Evolutionary conservation across 2,329 filamentous ascomycete genomes (phyloP).

Genomic region (Thermothelomyces thermophilus): DNA sequence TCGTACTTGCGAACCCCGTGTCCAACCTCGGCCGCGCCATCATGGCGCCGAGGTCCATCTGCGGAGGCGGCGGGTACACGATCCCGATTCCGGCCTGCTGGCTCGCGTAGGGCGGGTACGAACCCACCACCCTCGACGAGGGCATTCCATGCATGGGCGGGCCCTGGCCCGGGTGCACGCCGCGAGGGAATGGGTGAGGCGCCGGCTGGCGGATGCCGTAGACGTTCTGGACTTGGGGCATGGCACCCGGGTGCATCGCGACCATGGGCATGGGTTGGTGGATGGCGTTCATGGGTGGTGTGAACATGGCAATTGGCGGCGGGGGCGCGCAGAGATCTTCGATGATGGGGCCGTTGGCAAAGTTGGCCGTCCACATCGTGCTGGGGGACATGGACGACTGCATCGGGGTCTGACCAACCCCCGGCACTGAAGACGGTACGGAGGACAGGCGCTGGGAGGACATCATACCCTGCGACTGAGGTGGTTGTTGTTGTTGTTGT

Average conservation of each 20-base stretch:
- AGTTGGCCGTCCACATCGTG: conserved; percentile 11
- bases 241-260: conserved; percentile 10
- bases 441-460: conserved; percentile 1
- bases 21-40: conserved; percentile 9
- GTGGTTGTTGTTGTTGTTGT: not conserved
- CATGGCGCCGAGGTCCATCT: not conserved
- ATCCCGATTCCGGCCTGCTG: not conserved
- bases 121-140: conserved; percentile 2
- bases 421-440: not conserved
- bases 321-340: conserved; percentile 19
- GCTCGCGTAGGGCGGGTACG: conserved; percentile 11
- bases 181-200: not conserved
- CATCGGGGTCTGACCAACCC: conserved; percentile 10
- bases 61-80: not conserved
- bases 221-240: conserved; percentile 17
- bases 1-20: conserved; percentile 2
- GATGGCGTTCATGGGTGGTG: conserved; percentile 10
- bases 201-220: conserved; percentile 14
- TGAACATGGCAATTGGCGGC: conserved; percentile 3
- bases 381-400: conserved; percentile 9
- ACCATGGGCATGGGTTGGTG: conserved; percentile 4
- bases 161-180: conserved; percentile 1
- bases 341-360: conserved; percentile 20
- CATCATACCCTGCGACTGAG: conserved; percentile 13
- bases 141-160: not conserved